Conservation (phyloP, 2,329 filamentous ascomycete species). For the Tolypocladium cylindrosporum region DNA sequence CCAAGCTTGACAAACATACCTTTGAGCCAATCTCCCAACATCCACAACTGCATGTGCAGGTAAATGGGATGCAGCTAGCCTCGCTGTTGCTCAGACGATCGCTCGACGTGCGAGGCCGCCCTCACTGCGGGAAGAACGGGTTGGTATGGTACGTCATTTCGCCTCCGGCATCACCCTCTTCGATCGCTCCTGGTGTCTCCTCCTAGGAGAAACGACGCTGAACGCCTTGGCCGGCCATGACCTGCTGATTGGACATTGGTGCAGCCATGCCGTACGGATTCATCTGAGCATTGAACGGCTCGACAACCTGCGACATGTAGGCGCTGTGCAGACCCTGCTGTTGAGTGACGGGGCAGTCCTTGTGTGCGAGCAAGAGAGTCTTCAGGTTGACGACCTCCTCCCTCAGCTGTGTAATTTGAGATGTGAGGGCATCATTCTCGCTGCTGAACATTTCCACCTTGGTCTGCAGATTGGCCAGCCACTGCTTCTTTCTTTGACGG, state of each 20-base stretch:
- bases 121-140: conserved; percentile 9
- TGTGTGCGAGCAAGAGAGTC: conserved; percentile 84
- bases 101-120: neutral
- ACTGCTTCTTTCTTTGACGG: conserved; percentile 96
- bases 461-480: conserved; percentile 86
- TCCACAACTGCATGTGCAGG: neutral
- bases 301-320: conserved; percentile 46
- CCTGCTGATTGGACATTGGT: conserved; percentile 39
- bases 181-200: conserved; percentile 4
- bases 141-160: conserved; percentile 2
- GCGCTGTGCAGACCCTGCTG: conserved; percentile 57
- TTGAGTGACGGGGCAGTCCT: conserved; percentile 89
- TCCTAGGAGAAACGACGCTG: conserved; percentile 48
- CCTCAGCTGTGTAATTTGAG: conserved; percentile 72
- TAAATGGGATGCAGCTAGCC: neutral
- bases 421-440: conserved; percentile 81
- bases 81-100: neutral
- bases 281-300: conserved; percentile 44
- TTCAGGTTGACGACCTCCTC: conserved; percentile 95
- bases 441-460: conserved; percentile 90
- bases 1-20: neutral
- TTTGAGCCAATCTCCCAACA: neutral
- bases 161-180: neutral
- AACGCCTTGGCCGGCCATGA: conserved; percentile 45
- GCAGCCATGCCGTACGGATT: conserved; percentile 50